A percentile compares a stretch with the other conserved stretches of the same genome.
phyloP scores from a whole-genome alignment of 768 basidiomycete genomes.

The Lactarius hengduanensis region DNA sequence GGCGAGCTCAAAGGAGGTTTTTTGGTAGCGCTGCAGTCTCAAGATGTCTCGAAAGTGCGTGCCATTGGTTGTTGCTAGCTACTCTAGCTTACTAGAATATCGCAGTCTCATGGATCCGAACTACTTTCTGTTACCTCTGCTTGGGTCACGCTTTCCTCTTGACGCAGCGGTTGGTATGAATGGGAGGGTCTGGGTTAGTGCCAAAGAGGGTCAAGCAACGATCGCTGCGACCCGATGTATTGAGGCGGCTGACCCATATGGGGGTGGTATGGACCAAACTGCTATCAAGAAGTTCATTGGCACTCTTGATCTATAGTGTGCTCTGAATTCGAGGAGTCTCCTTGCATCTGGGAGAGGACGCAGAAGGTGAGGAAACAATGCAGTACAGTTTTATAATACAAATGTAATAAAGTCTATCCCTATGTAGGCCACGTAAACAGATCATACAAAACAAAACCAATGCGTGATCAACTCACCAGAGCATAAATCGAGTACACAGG shows the following conservation, averaged over 20 bases:
- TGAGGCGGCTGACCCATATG: conserved; percentile 76
- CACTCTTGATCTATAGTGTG: conserved; percentile 42
- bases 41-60: conserved; percentile 84
- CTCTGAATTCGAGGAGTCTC: conserved; percentile 1
- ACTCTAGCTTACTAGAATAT: conserved; percentile 7
- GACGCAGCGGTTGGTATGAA: conserved; percentile 91
- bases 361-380: conserved; percentile 12
- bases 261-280: conserved; percentile 56
- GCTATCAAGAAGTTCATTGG: conserved; percentile 53
- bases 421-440: neutral
- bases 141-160: conserved; percentile 80
- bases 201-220: conserved; percentile 70
- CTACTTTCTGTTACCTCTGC: conserved; percentile 76
- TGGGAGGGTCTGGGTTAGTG: conserved; percentile 86
- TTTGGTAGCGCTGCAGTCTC: conserved; percentile 73
- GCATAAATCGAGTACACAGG: neutral
- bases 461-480: conserved; percentile 3
- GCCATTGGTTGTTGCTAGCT: neutral
- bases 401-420: conserved; percentile 15
- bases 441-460: neutral
- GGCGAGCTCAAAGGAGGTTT: conserved; percentile 93
- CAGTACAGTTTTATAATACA: conserved; percentile 21
- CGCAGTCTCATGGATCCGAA: conserved; percentile 73
- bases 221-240: conserved; percentile 79
- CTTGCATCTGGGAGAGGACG: neutral